phyloP scores from a whole-genome alignment of 441 rosid genomes.

The Adansonia rubrostipa region DNA sequence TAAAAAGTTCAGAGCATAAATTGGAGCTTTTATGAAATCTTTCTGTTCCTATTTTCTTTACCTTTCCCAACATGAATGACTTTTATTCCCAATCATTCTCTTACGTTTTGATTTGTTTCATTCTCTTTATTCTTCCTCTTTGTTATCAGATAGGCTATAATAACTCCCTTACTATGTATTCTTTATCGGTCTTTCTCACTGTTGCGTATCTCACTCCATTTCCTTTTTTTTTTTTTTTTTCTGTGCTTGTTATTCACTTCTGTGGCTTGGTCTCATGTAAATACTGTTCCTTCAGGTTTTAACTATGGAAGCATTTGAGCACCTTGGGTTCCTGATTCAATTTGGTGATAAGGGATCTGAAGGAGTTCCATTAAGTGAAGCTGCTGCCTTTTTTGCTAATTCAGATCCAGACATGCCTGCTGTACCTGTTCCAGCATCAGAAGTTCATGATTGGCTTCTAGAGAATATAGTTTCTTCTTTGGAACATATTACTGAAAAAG shows the following conservation, averaged over 20 bases:
- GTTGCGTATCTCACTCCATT: constrained; percentile 2
- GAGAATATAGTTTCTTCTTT: constrained; percentile 77
- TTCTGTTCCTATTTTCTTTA: background rate
- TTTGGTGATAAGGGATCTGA: constrained; percentile 90
- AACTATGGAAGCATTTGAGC: constrained; percentile 92
- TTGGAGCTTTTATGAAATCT: background rate
- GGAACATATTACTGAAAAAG: constrained; percentile 80
- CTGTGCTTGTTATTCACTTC: constrained; percentile 17
- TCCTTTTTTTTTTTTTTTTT: constrained; percentile 5
- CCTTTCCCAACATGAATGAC: background rate
- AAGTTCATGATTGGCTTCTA: constrained; percentile 91
- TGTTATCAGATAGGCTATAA: background rate
- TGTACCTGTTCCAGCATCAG: constrained; percentile 83
- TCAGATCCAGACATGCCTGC: constrained; percentile 99
- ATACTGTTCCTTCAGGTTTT: constrained; percentile 64
- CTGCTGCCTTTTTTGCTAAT: constrained; percentile 93
- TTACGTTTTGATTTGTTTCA: background rate
- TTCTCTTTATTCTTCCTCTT: background rate
- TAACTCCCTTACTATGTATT: background rate
- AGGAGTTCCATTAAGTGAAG: constrained; percentile 79
- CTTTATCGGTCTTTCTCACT: background rate
- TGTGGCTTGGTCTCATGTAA: constrained; percentile 23
- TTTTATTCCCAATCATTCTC: background rate
- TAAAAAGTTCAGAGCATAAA: background rate
- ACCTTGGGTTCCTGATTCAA: constrained; percentile 92